These are phyloP conservation scores for Epichloe gansuensis DNA, from an alignment of 2,329 filamentous ascomycete genomes.

Conservation along the genomic window DNA sequence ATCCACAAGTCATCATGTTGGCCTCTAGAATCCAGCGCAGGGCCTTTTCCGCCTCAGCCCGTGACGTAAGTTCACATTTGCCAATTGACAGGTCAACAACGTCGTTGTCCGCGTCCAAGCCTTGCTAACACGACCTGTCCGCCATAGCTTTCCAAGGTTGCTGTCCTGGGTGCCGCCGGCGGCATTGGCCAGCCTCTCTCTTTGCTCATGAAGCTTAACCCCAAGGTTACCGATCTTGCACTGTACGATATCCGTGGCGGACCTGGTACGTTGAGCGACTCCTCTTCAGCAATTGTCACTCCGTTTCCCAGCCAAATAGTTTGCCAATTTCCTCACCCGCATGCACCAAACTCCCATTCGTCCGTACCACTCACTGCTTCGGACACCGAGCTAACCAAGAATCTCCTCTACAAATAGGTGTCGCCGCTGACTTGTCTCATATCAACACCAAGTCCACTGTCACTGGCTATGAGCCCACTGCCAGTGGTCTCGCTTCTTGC, in stretches of 20 bases:
- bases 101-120: background rate
- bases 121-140: slow-evolving; percentile 4
- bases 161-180: slow-evolving; percentile 90
- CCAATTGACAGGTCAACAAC: background rate
- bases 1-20: slow-evolving; percentile 48
- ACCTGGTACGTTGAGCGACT: slow-evolving; percentile 54
- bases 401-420: slow-evolving; percentile 45
- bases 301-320: background rate
- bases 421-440: slow-evolving; percentile 94
- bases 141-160: slow-evolving; percentile 81
- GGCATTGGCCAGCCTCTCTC: slow-evolving; percentile 98
- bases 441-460: slow-evolving; percentile 98
- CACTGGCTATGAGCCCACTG: slow-evolving; percentile 72
- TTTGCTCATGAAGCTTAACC: slow-evolving; percentile 97
- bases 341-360: background rate
- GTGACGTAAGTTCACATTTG: slow-evolving; percentile 45
- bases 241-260: slow-evolving; percentile 96
- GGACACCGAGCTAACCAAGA: background rate
- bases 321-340: slow-evolving; percentile 7
- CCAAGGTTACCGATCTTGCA: slow-evolving; percentile 80
- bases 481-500: slow-evolving; percentile 61
- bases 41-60: slow-evolving; percentile 68
- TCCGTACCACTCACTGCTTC: background rate
- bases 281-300: background rate
- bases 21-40: slow-evolving; percentile 58